Evolutionary conservation across 805 yeast species (phyloP).

Genomic region (Candida schatavii): DNA sequence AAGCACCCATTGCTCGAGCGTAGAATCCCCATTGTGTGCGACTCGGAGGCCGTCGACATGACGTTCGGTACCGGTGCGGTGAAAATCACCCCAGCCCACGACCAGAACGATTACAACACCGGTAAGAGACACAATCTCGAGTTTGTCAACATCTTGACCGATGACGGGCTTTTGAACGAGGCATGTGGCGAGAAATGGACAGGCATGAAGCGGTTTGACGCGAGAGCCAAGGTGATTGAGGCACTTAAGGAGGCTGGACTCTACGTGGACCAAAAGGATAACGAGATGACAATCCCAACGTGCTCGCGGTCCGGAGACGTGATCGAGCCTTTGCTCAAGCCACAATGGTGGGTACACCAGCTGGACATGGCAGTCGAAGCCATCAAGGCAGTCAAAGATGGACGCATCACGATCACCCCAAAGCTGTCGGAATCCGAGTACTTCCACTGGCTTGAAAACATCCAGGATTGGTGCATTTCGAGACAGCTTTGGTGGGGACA

Average conservation of each 20-base stretch:
- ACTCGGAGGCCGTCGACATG: constrained; percentile 95
- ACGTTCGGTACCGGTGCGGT: constrained; percentile 99
- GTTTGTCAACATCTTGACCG: constrained; percentile 85
- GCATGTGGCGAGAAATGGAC: constrained; percentile 85
- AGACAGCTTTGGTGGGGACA: constrained; percentile 95
- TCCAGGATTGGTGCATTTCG: constrained; percentile 99
- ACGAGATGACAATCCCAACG: constrained; percentile 91
- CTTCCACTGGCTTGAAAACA: constrained; percentile 91
- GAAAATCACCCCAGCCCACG: constrained; percentile 98
- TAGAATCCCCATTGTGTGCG: constrained; percentile 83
- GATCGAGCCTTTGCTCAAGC: constrained; percentile 94
- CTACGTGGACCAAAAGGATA: constrained; percentile 81
- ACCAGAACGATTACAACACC: constrained; percentile 91
- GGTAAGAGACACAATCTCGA: constrained; percentile 93
- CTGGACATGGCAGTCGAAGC: constrained; percentile 85
- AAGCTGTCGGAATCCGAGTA: constrained; percentile 89
- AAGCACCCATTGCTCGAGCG: constrained; percentile 87
- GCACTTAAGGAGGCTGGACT: constrained; percentile 71
- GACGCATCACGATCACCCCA: constrained; percentile 80
- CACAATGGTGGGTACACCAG: constrained; percentile 99
- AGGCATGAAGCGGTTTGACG: constrained; percentile 93
- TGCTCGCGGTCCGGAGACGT: constrained; percentile 97
- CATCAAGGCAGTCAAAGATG: constrained; percentile 77
- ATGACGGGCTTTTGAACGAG: constrained; percentile 87
- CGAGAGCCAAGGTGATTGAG: constrained; percentile 81